Base-by-base conservation (phyloP, 192 early-diverging fungal genomes). In the Rhizophagus sp. region DNA sequence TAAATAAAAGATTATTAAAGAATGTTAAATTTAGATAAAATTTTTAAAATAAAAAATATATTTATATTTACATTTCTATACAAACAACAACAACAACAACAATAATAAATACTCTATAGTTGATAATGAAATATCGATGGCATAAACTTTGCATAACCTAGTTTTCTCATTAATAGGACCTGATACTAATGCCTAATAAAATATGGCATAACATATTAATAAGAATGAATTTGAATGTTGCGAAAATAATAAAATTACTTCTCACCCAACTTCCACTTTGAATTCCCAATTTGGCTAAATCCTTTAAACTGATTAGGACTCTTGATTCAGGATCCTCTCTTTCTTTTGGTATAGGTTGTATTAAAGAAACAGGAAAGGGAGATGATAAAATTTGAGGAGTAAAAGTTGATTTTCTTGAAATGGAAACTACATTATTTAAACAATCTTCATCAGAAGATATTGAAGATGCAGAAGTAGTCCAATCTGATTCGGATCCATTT, bases 191-290 rank as follows among this genome's bases (percentile, higher is more conserved):
- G 80, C 69, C 73, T 68, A 24, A 25, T 25, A 22, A 24, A 1
- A 39, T 19, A 71, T 44, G 24, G 7, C 47, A 44, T n/a, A 44
- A 41, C 22, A 39, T 33, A 33, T 39, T 44, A n/a, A 22, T 8
- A 30, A 33, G 27, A 61, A 74, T 50, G 13, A 33, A 27, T 2
- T 22, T 30, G 34, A 52, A 57, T 9, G 17, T 11, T 30, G 63
- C 1, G 19, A 13, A 64, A 82, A 64, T 62, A 73, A 80, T 64
- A 33, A n/a, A 50, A 10, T 41, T 19, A 63, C 13, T 63, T 33
- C 85, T 78, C 80, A 86, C 88, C 91, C 91, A 92, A 75, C 91
- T 88, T 5, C 90, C 90, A 77, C 91, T 92, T 41, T 89, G 89
- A 11, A 87, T 85, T 27, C 86, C 82, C n/a, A 88, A 84, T 22